phyloP scores from a whole-genome alignment of 2,329 filamentous ascomycete genomes.

The Tolypocladium inflatum region DNA sequence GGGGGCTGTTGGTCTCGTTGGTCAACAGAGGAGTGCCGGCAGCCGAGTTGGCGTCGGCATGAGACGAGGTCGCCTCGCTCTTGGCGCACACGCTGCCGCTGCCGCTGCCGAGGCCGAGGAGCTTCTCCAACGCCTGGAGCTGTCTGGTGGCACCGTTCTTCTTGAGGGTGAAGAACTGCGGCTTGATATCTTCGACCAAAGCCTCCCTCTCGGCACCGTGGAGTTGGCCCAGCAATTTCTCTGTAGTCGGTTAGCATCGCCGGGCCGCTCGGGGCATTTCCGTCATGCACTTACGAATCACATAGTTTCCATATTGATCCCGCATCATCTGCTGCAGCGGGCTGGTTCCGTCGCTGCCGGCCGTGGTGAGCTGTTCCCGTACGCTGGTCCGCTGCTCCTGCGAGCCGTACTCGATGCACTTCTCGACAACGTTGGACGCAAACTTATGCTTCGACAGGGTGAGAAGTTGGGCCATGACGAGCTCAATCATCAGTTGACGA shows the following conservation, averaged over 20 bases:
- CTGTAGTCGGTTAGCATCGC: conserved; percentile 34
- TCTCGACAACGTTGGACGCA: conserved; percentile 95
- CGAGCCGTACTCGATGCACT: conserved; percentile 68
- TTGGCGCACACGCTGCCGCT: conserved; percentile 10
- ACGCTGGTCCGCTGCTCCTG: conserved; percentile 62
- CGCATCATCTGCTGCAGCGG: conserved; percentile 72
- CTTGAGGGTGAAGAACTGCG: conserved; percentile 52
- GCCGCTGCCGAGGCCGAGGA: conserved; percentile 15
- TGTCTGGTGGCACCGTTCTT: conserved; percentile 58
- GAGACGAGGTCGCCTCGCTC: conserved; percentile 24
- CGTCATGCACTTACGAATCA: conserved; percentile 63
- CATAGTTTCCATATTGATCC: conserved; percentile 92
- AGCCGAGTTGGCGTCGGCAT: conserved; percentile 39
- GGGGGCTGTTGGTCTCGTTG: conserved; percentile 59
- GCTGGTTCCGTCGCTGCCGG: conserved; percentile 55
- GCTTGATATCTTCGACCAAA: conserved; percentile 55
- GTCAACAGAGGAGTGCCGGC: conserved; percentile 58
- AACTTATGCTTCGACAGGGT: conserved; percentile 87
- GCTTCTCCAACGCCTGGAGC: conserved; percentile 25
- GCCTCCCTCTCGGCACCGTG: conserved; percentile 47
- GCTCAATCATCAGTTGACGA: conserved; percentile 58
- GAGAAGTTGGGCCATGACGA: conserved; percentile 65
- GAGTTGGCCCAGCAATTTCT: conserved; percentile 65
- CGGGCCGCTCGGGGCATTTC: not conserved
- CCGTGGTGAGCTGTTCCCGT: conserved; percentile 49